Evolutionary conservation across 2,329 filamentous ascomycete genomes (phyloP).

Genomic region (Fusarium transvaalense): DNA sequence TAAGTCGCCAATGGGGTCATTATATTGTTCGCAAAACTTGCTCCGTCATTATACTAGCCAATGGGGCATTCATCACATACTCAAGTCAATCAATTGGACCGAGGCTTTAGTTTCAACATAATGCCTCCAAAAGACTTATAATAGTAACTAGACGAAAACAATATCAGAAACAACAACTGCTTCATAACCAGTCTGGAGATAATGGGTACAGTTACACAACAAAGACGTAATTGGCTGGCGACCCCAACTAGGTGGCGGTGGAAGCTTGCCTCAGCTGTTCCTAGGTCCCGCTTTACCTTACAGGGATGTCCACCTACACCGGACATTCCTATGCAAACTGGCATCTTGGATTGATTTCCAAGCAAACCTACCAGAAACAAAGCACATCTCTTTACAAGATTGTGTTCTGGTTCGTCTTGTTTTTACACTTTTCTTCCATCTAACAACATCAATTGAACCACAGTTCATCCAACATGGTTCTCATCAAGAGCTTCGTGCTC

Average conservation of each 20-base stretch:
- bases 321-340: slow-evolving; percentile 49
- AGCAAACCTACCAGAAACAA: slow-evolving; percentile 38
- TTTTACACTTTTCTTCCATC: neutral
- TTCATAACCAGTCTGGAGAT: neutral
- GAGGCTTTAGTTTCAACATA: too few relatives aligned
- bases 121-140: slow-evolving; percentile 18
- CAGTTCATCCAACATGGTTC: slow-evolving; percentile 60
- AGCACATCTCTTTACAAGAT: slow-evolving; percentile 23
- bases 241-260: slow-evolving; percentile 10
- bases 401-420: slow-evolving; percentile 23
- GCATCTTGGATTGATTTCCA: slow-evolving; percentile 50
- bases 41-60: neutral
- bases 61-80: too few relatives aligned
- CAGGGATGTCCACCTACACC: slow-evolving; percentile 33
- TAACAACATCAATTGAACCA: slow-evolving; percentile 1
- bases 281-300: slow-evolving; percentile 36
- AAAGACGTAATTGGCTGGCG: neutral
- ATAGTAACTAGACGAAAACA: neutral
- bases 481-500: slow-evolving; percentile 71
- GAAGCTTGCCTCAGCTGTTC: slow-evolving; percentile 42
- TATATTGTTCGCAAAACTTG: neutral
- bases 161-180: neutral
- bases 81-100: neutral
- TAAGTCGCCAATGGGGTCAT: neutral
- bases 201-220: slow-evolving; percentile 2